Percentiles rank a stretch among this genome's conserved stretches.
phyloP scores from a whole-genome alignment of 768 basidiomycete species.

The Tephrocybe sp. region DNA sequence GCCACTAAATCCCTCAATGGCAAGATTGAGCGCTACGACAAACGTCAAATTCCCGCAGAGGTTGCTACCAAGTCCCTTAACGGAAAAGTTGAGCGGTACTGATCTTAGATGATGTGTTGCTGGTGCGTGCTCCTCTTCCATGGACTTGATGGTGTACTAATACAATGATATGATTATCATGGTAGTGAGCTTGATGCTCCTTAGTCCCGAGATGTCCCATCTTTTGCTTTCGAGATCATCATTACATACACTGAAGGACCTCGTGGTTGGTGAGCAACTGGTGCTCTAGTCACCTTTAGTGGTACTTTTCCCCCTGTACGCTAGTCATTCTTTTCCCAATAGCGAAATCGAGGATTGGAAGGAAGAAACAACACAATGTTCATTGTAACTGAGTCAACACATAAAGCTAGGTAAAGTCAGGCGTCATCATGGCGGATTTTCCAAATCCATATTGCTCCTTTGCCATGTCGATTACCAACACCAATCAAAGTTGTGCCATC shows the following conservation, averaged over 20 bases:
- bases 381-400: neutral
- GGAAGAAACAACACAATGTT: neutral
- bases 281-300: neutral
- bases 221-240: conserved; percentile 4
- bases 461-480: conserved; percentile 35
- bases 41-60: conserved; percentile 22
- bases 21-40: conserved; percentile 17
- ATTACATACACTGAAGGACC: too few relatives aligned
- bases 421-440: conserved; percentile 3
- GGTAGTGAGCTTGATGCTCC: conserved; percentile 2
- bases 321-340: conserved; percentile 14
- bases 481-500: conserved; percentile 40
- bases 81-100: conserved; percentile 20
- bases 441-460: conserved; percentile 43
- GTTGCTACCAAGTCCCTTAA: conserved; percentile 29
- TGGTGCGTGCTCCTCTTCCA: neutral
- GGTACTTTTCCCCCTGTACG: neutral
- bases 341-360: conserved; percentile 5
- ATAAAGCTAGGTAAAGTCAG: neutral
- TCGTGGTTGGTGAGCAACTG: too few relatives aligned
- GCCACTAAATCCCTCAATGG: conserved; percentile 24
- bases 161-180: neutral
- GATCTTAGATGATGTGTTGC: neutral
- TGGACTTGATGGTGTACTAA: neutral
- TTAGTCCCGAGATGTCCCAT: neutral